Base-by-base conservation (phyloP, 805 yeast species). In the Saccharomycopsis lassenensis region DNA sequence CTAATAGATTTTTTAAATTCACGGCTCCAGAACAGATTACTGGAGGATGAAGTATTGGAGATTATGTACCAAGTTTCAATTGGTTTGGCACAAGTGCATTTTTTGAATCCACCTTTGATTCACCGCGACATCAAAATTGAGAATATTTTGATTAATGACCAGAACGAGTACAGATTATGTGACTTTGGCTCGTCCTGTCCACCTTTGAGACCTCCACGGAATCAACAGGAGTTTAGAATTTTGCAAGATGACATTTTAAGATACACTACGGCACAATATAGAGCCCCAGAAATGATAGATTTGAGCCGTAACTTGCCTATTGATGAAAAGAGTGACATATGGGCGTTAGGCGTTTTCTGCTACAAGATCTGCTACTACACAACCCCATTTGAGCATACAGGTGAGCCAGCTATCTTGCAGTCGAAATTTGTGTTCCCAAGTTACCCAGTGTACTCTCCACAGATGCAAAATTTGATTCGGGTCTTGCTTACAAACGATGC, bases 251-350 rank as follows among this genome's bases (percentile, higher is more conserved):
- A 89, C 54, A 74, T 89, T 38, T 71, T 84, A 50, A 74, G 77
- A 45, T 94, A 89, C 52, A 89, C 98, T 0, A 89, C 98, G 3
- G 94, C 95, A 11, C 98, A 91, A 56, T 89, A 89, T 54, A 65
- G 98, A 45, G 67, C 93, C 0, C 98, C 98, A 0, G 98, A 89
- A 54, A 91, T 89, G 97, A 72, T 89, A 39, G 96, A 89, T 57
- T 65, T 87, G 18, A 78, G 79, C 53, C 64, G 85, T 31, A 82
- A 86, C 5, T 61, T 75, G 31, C 91, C 95, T 2, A 81, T 89
- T 27, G 91, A 89, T 56, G 93, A 87, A 50, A 85, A 85, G 56
- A 69, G 89, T 5, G 98, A 89, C 58, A 82, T 89, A 32, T 89
- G 98, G 98, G 98, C 98, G 0, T 61, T 89, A 32, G 98, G 98